Evolutionary conservation across 2,329 filamentous ascomycete species (phyloP), one percentile per base, ranked within the genome.

Genomic region (Hypoxylon sp.): DNA sequence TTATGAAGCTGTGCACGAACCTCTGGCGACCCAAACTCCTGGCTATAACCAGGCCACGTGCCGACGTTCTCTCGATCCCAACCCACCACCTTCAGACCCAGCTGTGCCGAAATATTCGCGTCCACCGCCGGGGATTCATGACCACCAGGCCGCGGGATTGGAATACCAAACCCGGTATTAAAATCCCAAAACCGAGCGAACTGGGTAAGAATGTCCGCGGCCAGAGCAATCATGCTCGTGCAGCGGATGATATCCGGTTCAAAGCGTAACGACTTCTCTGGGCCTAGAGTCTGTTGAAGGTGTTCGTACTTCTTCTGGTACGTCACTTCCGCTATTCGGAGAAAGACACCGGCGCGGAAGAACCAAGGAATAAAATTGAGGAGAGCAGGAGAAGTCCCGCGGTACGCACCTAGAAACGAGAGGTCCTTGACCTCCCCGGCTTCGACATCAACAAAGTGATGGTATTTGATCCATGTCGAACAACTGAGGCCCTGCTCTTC

Each of bases 141-240:
- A 48, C 7, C 51, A 45, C 6, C 19, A 31, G 1, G 36, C 48
- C 2, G 8, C 21, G n/a, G n/a, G n/a, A n/a, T n/a, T n/a, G n/a
- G n/a, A n/a, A n/a, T n/a, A n/a, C n/a, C n/a, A n/a, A n/a, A n/a
- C 1, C 27, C 19, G 1, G 49, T 17, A 7, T 51, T 37, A n/a
- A 12, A 8, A 11, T 60, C 54, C 58, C 58, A 60, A 29, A 50
- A 25, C 4, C 21, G 13, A 8, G 59, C 59, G 2, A 59, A 37
- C 31, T 64, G 56, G 2, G 17, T 36, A 5, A 63, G 37, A 3
- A 13, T 5, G 0, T 30, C 30, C 1, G 7, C 9, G 9, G 51
- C 37, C 12, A 2, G 11, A 3, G 13, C 16, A 3, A 17, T 17
- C 2, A 31, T 16, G 3, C 21, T 16, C 7, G 17, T 11, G 6